Evolutionary conservation across 805 yeast genomes (phyloP).

Genomic region (Ogataea methanolica): DNA sequence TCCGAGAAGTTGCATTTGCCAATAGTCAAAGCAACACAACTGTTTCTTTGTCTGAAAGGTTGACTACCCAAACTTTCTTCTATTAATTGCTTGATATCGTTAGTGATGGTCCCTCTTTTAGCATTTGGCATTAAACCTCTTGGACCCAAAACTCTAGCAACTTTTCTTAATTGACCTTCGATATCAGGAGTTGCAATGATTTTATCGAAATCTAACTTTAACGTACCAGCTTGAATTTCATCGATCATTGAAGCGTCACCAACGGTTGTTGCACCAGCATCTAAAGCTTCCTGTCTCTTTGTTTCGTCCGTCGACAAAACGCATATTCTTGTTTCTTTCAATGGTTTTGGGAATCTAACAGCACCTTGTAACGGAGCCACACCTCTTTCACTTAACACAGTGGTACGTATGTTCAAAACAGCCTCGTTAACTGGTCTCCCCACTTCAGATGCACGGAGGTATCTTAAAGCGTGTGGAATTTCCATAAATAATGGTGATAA

Average conservation of each 20-base stretch:
- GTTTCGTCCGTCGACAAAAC: slow-evolving; percentile 62
- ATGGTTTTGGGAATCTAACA: slow-evolving; percentile 66
- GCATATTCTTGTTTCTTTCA: slow-evolving; percentile 58
- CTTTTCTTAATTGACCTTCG: slow-evolving; percentile 50
- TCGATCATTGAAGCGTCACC: slow-evolving; percentile 74
- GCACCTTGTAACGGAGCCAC: slow-evolving; percentile 70
- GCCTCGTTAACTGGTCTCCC: slow-evolving; percentile 75
- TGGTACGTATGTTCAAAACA: slow-evolving; percentile 61
- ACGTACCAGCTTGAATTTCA: slow-evolving; percentile 48
- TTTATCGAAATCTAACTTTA: slow-evolving; percentile 59
- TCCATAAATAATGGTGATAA: slow-evolving; percentile 64
- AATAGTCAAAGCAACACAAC: slow-evolving; percentile 59
- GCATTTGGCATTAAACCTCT: slow-evolving; percentile 83
- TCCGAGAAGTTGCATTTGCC: slow-evolving; percentile 79
- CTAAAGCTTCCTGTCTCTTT: slow-evolving; percentile 47
- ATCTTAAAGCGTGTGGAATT: slow-evolving; percentile 67
- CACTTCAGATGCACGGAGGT: slow-evolving; percentile 83
- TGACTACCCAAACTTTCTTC: slow-evolving; percentile 56
- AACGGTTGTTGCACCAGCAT: slow-evolving; percentile 56
- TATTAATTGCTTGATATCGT: slow-evolving; percentile 54
- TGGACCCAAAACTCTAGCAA: slow-evolving; percentile 85
- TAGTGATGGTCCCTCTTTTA: slow-evolving; percentile 80
- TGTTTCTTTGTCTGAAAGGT: slow-evolving; percentile 72
- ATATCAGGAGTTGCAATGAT: slow-evolving; percentile 86
- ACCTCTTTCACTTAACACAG: slow-evolving; percentile 70